phyloP scores from a whole-genome alignment of 345 rosid species.

The Kernera saxatilis region DNA sequence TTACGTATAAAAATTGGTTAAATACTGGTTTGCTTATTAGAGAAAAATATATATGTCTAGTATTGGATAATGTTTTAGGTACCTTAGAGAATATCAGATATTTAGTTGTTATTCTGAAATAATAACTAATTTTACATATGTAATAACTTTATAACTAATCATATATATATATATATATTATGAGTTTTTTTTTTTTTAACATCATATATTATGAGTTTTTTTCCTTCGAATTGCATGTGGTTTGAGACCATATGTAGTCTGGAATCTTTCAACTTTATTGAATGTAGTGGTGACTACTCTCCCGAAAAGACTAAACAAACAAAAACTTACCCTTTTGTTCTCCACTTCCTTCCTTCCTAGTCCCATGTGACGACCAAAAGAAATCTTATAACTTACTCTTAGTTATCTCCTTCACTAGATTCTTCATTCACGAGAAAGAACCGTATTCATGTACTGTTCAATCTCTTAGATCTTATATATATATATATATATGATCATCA shows the following conservation, averaged over 20 bases:
- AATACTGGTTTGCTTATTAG: no score
- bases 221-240: slow-evolving; percentile 12
- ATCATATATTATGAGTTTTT: not conserved
- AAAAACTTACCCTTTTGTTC: slow-evolving; percentile 13
- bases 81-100: not conserved
- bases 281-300: not conserved
- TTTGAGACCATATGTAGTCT: slow-evolving; percentile 6
- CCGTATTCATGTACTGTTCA: not conserved
- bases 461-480: not conserved
- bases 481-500: slow-evolving; percentile 8
- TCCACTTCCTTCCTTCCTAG: not conserved
- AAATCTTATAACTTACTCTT: slow-evolving; percentile 18
- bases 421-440: slow-evolving; percentile 15
- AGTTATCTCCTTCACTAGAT: slow-evolving; percentile 20
- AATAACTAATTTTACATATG: not conserved
- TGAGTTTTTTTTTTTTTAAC: not conserved
- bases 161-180: not conserved
- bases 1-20: no score
- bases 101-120: not conserved
- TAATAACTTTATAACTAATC: not conserved
- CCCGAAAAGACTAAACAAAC: slow-evolving; percentile 13
- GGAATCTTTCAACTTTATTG: slow-evolving; percentile 16
- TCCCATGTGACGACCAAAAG: slow-evolving; percentile 31
- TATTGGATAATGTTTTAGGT: not conserved
- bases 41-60: no score